Percentiles rank a stretch among this genome's conserved stretches.
Evolutionary conservation across 495 filamentous ascomycete species (phyloP).

Genomic region (Friedmanniomyces endolithicus): DNA sequence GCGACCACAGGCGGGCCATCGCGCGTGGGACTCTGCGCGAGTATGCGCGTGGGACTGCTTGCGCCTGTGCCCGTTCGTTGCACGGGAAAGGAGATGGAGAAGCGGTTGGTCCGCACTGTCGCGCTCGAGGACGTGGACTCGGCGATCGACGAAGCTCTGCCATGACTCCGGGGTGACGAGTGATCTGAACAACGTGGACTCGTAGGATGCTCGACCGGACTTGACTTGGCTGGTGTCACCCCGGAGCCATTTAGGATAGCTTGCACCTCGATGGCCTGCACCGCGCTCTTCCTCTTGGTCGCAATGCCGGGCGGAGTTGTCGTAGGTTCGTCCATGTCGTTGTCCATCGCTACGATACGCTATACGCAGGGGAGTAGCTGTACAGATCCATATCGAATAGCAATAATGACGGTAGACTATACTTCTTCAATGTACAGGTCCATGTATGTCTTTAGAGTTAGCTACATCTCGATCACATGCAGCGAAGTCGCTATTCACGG

Average conservation of each 20-base stretch:
- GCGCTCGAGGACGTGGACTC: not conserved
- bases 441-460: too few relatives aligned
- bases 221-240: slow-evolving; percentile 10
- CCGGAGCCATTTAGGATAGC: not conserved
- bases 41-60: slow-evolving; percentile 14
- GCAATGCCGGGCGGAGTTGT: not conserved
- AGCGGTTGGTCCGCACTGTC: slow-evolving; percentile 49
- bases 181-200: not conserved
- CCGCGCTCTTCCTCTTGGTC: not conserved
- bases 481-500: too few relatives aligned
- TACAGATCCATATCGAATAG: too few relatives aligned
- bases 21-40: slow-evolving; percentile 7
- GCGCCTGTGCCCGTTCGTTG: slow-evolving; percentile 14
- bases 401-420: too few relatives aligned
- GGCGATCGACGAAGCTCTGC: slow-evolving; percentile 7
- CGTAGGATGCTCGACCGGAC: slow-evolving; percentile 12
- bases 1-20: slow-evolving; percentile 6
- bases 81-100: slow-evolving; percentile 73
- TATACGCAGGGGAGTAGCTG: too few relatives aligned
- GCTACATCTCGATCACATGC: too few relatives aligned
- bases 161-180: slow-evolving; percentile 4
- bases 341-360: too few relatives aligned
- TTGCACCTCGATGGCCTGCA: slow-evolving; percentile 2
- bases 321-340: too few relatives aligned
- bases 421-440: too few relatives aligned